Conservation (phyloP, 2,329 filamentous ascomycete genomes). For the Ceratocystis ficicola region DNA sequence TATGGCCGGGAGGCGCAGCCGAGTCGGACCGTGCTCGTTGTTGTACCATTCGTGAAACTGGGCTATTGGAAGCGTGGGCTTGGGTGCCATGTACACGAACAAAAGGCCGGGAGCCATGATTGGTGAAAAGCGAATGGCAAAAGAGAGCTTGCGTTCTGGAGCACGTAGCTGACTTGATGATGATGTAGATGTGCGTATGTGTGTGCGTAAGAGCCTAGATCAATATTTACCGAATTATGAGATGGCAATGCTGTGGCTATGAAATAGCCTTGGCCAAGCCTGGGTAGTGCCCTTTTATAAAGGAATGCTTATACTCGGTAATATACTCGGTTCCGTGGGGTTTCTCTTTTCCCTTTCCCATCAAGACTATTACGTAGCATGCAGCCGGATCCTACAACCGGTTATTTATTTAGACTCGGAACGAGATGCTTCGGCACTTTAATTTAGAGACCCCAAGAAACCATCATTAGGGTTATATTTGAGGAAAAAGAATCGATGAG, state of each 20-base stretch:
- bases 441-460: background rate
- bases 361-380: too few species aligned
- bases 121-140: background rate
- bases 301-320: background rate
- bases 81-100: conserved; percentile 77
- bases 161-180: too few species aligned
- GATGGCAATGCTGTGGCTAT: background rate
- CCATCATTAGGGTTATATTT: background rate
- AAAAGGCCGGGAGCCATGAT: conserved; percentile 51
- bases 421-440: background rate
- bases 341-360: conserved; percentile 3
- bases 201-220: background rate
- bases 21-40: conserved; percentile 77
- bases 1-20: conserved; percentile 63
- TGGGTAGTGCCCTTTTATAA: background rate
- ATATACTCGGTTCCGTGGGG: conserved; percentile 4
- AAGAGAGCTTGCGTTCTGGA: background rate
- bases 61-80: conserved; percentile 47
- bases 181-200: too few species aligned
- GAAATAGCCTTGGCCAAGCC: background rate
- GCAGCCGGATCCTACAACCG: background rate
- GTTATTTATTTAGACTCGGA: conserved; percentile 2
- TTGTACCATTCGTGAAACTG: conserved; percentile 92
- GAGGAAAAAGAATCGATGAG: background rate
- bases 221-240: background rate